Evolutionary conservation across 2,329 filamentous ascomycete species (phyloP).

Genomic region (Plectosphaerella plurivora): DNA sequence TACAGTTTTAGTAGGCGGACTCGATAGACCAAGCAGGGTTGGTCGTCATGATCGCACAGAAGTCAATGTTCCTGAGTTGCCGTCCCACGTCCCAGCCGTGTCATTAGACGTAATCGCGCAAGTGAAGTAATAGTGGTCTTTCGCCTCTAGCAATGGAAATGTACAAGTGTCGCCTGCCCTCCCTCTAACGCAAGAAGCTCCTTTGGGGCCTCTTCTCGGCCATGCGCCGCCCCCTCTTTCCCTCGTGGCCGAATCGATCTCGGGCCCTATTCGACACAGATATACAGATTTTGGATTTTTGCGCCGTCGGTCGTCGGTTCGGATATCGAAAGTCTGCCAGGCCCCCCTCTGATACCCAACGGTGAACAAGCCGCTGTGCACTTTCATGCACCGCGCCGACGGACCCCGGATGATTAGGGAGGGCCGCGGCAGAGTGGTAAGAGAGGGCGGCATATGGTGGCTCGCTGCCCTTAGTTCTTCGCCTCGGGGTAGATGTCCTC

Average conservation of each 20-base stretch:
- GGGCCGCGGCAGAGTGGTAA: no score
- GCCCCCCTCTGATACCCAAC: neutral
- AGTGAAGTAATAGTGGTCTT: neutral
- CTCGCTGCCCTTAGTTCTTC: constrained; percentile 30
- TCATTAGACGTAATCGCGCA: no score
- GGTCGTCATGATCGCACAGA: no score
- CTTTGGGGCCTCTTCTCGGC: neutral
- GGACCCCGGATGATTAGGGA: no score
- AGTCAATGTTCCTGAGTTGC: no score
- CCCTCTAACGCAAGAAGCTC: neutral
- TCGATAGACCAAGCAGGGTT: no score
- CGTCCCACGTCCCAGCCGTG: no score
- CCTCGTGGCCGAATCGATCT: neutral
- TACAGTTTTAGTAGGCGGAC: no score
- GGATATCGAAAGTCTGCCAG: neutral
- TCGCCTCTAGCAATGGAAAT: neutral
- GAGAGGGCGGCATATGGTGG: no score
- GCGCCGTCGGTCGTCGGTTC: neutral
- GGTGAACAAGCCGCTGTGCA: no score
- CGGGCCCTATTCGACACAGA: neutral
- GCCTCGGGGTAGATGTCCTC: constrained; percentile 83
- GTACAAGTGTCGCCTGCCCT: neutral
- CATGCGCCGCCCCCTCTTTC: neutral
- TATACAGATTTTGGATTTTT: neutral
- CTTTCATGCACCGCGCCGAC: no score